A percentile compares a stretch with the other conserved stretches of the same genome.
Conservation (phyloP, 73 alveolate genomes). For the Stentor coeruleus region DNA sequence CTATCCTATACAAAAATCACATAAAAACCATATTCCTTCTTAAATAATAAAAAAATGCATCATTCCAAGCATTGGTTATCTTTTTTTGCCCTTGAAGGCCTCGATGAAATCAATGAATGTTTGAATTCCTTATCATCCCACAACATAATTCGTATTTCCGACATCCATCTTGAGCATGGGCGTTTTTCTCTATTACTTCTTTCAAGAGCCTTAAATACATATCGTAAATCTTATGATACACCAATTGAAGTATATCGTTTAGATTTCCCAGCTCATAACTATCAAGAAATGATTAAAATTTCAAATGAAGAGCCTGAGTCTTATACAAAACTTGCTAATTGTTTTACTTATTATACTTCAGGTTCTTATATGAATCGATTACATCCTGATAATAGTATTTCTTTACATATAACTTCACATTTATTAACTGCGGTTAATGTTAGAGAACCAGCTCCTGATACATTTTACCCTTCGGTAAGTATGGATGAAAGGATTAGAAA, state of each 20-base stretch:
- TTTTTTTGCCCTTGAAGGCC: not conserved
- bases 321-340: not conserved
- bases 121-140: not conserved
- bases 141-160: not conserved
- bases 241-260: not conserved
- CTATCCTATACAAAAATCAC: no score
- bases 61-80: not conserved
- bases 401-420: not conserved
- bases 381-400: not conserved
- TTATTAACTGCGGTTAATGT: not conserved
- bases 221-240: not conserved
- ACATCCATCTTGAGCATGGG: not conserved
- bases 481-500: not conserved
- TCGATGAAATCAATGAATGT: not conserved
- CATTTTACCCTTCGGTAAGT: not conserved
- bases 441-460: not conserved
- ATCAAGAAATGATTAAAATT: not conserved
- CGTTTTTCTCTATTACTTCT: slow-evolving; percentile 3
- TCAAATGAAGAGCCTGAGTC: not conserved
- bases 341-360: not conserved
- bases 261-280: not conserved
- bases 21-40: no score
- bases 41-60: no score
- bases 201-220: not conserved
- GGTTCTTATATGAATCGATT: not conserved